Conservation (phyloP, 2,329 filamentous ascomycete species). For the Fusarium ramigenum region DNA sequence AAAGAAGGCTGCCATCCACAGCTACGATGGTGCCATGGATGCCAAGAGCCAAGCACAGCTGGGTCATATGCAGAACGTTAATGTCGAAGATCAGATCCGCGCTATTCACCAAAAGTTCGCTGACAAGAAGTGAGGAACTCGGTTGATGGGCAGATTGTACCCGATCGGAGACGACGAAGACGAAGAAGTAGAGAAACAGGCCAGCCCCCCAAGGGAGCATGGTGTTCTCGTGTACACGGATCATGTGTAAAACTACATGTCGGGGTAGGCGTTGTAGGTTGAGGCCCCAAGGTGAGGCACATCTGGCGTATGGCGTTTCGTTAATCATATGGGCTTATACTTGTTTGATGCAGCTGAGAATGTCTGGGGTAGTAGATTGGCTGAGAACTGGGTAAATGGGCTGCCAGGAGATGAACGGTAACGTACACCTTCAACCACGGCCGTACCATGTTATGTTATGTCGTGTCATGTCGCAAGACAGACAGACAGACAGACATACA, state of each 20-base stretch:
- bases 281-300: constrained; percentile 42
- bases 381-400: not conserved
- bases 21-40: constrained; percentile 73
- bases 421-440: not conserved
- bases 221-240: constrained; percentile 2
- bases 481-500: not conserved
- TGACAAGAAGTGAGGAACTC: constrained; percentile 47
- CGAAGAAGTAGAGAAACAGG: not conserved
- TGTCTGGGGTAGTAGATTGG: not conserved
- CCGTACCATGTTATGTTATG: not conserved
- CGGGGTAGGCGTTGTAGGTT: constrained; percentile 35
- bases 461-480: not conserved
- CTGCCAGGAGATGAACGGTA: not conserved
- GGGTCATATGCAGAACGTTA: constrained; percentile 72
- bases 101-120: constrained; percentile 66
- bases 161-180: not conserved
- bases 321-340: constrained; percentile 40
- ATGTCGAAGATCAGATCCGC: constrained; percentile 87
- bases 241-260: constrained; percentile 20
- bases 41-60: constrained; percentile 63
- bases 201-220: not conserved
- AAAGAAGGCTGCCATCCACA: constrained; percentile 75
- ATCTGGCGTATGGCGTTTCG: constrained; percentile 40
- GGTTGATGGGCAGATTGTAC: not conserved
- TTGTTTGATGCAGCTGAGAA: constrained; percentile 37